Evolutionary conservation across 768 basidiomycete genomes (phyloP), one percentile per base, ranked within the genome.

Genomic region (Trametes cingulata): DNA sequence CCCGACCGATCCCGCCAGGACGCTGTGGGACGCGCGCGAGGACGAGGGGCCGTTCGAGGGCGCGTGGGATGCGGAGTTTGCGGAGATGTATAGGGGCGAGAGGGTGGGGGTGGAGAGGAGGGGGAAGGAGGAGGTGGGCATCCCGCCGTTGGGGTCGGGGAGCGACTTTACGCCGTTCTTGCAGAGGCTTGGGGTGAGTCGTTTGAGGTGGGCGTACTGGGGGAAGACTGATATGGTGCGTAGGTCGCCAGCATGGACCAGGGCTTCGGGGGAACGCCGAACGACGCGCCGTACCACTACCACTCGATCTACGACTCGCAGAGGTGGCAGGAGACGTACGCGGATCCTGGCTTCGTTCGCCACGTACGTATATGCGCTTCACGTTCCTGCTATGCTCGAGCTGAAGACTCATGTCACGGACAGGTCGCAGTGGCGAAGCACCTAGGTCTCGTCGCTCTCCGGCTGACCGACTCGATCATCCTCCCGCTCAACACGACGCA

Each of bases 151-250:
- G 20, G 93, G 93, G 43, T 91, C 87, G 52, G 93, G 93, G 24
- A 93, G 91, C 58, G 96, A 98, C 72, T 98, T 80, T 64, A 97
- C 95, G 1, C 88, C 92, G 13, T 97, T 98, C 78, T 74, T 98
- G 67, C 92, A 98, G 72, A 78, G 85, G 37, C 78, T 87, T 56
- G 89, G 89, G 2, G 82, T 89, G 52, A 75, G 83, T 47, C 61
- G 66, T 20, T 9, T 15, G 2, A 67, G 72, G 56, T 61, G 9
- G 65, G 74, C n/a, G n/a, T n/a, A n/a, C n/a, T 13, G 17, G n/a
- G 14, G 15, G n/a, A 17, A 29, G 8, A 39, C 50, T 60, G n/a
- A 52, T 50, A 46, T 9, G 29, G 8, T 15, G 19, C 3, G 2
- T 33, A 77, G 74, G 64, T 75, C 40, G 72, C 76, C 2, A 76